These are phyloP conservation scores for Dendrocalamus sinicus DNA, from an alignment of 176 grass and related monocot genomes.

Conservation along the genomic window DNA sequence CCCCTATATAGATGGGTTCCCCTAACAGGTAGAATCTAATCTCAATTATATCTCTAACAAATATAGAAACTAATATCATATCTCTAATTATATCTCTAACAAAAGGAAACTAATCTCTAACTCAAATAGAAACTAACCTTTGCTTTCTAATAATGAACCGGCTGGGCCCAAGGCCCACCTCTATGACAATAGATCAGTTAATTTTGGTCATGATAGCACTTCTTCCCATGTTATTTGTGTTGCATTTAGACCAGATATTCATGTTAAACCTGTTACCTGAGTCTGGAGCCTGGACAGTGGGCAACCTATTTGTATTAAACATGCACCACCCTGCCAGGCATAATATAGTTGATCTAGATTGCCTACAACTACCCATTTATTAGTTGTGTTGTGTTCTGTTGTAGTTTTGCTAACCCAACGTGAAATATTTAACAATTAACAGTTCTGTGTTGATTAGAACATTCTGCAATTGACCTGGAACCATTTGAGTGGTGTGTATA, in stretches of 20 bases:
- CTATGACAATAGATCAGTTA: neutral
- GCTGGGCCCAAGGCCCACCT: too few species aligned
- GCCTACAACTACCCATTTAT: neutral
- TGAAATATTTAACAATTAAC: neutral
- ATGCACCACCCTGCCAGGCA: neutral
- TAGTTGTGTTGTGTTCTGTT: neutral
- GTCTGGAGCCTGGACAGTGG: neutral
- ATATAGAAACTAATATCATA: too few species aligned
- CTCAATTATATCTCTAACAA: too few species aligned
- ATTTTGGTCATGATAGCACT: neutral
- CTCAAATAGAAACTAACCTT: too few species aligned
- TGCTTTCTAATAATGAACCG: too few species aligned
- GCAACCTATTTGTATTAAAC: neutral
- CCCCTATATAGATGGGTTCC: too few species aligned
- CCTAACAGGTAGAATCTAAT: too few species aligned
- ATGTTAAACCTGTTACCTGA: conserved; percentile 14
- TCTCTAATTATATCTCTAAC: too few species aligned
- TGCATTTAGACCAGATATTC: neutral
- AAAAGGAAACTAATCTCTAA: too few species aligned
- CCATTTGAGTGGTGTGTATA: neutral
- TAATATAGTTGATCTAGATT: conserved; percentile 18
- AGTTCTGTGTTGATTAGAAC: neutral
- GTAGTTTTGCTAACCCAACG: neutral
- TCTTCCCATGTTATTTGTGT: neutral
- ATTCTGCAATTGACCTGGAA: neutral